Evolutionary conservation across 768 basidiomycete genomes (phyloP), one percentile per base, ranked within the genome.

Genomic region (Imleria badia): DNA sequence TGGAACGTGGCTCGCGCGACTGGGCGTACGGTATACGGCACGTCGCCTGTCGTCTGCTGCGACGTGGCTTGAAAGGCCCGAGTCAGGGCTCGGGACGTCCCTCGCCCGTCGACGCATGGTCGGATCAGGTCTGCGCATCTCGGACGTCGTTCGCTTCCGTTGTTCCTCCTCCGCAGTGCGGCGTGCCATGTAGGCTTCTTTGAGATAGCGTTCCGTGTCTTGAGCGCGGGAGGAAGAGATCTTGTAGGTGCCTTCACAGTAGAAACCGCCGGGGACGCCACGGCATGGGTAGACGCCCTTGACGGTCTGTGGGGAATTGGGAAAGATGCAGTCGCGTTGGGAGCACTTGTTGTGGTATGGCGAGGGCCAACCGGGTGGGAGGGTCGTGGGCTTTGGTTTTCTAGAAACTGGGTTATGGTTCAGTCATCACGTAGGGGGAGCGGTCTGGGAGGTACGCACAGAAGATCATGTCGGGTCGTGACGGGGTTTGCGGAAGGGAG

Each of bases 291-390:
- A 70, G 39, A 59, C 59, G 26, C 73, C 73, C 40, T 69, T 67
- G 51, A 43, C 51, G 19, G 65, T 62, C 42, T 66, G 60, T 2
- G 73, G 73, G 31, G 10, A 56, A 31, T 74, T 74, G 0, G 73
- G 60, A 39, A 60, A 66, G 39, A 56, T 64, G 47, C 73, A 74
- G n/a, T 64, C 67, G 39, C 38, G 66, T 39, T 71, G 65, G 45
- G 66, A 67, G 34, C 73, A 74, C 50, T 71, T 75, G 60, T 73
- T 70, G 47, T 75, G 73, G 50, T 62, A 72, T 10, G 63, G 63
- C 10, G 73, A 74, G 19, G 73, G 73, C 73, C 73, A 74, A 36
- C 62, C 64, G 3, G 67, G 52, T 1, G 72, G 72, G 6, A 69
- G 60, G 2, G 63, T 55, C 26, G 61, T 54, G 22, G 56, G 34